Base-by-base conservation (phyloP, 768 basidiomycete genomes). In the Leccinellum albellum region DNA sequence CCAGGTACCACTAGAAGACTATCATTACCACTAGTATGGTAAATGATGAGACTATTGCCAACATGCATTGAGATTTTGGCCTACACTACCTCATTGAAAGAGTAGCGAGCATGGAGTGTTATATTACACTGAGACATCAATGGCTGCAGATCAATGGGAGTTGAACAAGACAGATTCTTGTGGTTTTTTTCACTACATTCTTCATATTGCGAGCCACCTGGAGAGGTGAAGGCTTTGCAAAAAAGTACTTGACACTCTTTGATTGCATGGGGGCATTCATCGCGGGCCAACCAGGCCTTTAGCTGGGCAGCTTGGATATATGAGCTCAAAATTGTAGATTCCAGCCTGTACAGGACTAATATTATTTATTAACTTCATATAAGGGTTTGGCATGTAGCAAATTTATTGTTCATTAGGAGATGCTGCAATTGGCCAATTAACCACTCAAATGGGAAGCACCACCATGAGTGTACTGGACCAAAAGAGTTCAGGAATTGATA, bases 161-260 rank as follows among this genome's bases (percentile, higher is more conserved):
- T 3, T 6, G 35, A 17, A 28, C 26, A 17, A 17, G 15, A 14
- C 6, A n/a, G n/a, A n/a, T n/a, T n/a, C n/a, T n/a, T n/a, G n/a
- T n/a, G 35, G 35, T 4, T 17, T 6, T 37, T 6, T 37, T 37
- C 35, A 37, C 14, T 17, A 15, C 6, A 15, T 4, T 37, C 35
- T 37, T 17, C 17, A 6, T 17, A 37, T 37, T 37, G 6, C 4
- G 14, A 35, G 8, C 37, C 24, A 7, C 12, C 35, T 14, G 14
- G 4, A 14, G 45, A 2, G 8, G 37, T 20, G 21, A 53, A 54
- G 58, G 64, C 72, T 4, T 51, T 58, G 2, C 13, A 0, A 45
- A 58, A 55, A 3, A 58, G 53, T 31, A 6, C 9, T 32, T 47
- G 26, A 15, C 44, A 54, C 33, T 51, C 53, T 45, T 37, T 37